A percentile compares a stretch with the other conserved stretches of the same genome.
Conservation (phyloP, 2,329 filamentous ascomycete species). For the Neophaeococcomyces aloes region DNA sequence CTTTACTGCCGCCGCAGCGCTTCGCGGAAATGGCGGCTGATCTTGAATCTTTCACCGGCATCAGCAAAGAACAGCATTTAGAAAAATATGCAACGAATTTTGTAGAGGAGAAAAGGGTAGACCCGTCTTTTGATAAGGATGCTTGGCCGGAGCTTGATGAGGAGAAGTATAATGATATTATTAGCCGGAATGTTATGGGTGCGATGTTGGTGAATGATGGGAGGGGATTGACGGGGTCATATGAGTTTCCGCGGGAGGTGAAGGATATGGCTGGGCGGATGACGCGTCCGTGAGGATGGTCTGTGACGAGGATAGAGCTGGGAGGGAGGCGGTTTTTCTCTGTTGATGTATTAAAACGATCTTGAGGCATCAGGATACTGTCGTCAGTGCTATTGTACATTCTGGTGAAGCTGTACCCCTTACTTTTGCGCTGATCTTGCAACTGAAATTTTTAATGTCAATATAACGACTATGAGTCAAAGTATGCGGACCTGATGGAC, state of each 20-base stretch:
- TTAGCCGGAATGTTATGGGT: constrained; percentile 2
- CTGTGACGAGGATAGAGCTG: too few relatives aligned
- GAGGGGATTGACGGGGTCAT: not conserved
- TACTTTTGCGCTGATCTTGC: too few relatives aligned
- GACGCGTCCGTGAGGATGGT: not conserved
- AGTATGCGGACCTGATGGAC: too few relatives aligned
- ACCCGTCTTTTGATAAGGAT: constrained; percentile 1
- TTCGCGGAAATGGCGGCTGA: not conserved
- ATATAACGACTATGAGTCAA: too few relatives aligned
- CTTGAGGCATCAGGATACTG: too few relatives aligned
- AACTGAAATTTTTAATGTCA: too few relatives aligned
- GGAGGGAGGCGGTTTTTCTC: too few relatives aligned
- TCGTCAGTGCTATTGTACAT: too few relatives aligned
- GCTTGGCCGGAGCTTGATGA: not conserved
- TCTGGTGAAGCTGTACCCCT: too few relatives aligned
- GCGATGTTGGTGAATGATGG: not conserved
- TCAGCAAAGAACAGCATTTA: not conserved
- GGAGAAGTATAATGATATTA: constrained; percentile 2
- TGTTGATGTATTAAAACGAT: too few relatives aligned
- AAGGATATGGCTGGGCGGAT: not conserved
- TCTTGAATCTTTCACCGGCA: not conserved
- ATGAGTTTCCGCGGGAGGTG: not conserved
- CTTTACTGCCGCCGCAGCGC: not conserved
- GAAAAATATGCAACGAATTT: not conserved
- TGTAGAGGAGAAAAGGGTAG: not conserved